Evolutionary conservation across 2,329 filamentous ascomycete genomes (phyloP), one percentile per base, ranked within the genome.

Genomic region (Cordyceps farinosa): DNA sequence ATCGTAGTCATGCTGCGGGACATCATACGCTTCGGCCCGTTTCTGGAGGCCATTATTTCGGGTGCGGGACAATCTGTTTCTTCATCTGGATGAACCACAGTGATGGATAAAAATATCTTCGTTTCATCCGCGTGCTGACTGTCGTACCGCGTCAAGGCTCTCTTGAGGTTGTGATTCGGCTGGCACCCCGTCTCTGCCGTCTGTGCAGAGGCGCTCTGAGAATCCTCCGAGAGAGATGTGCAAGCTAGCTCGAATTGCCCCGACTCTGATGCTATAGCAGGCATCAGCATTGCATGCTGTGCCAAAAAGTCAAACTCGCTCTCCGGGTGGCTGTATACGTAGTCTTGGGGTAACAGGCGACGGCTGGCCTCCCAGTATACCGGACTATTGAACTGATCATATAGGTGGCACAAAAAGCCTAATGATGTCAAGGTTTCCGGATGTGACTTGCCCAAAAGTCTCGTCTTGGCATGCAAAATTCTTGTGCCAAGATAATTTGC

Each of bases 61-160:
- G 52, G 13, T 7, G 36, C 36, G 13, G 22, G 34, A 40, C 48
- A 32, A n/a, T 6, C 13, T 11, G 32, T 29, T 51, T 34, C 29
- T 11, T 42, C 34, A 17, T 17, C 32, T 27, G 51, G 34, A 9
- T 22, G 51, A 15, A 9, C 8, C 22, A 53, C 51, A 8, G 51
- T 17, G 5, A 29, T 13, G 34, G 51, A 22, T 27, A 53, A 9
- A 17, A 40, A 53, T 10, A n/a, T 15, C 52, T 47, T 36, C 29
- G 22, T 27, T 44, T 17, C 40, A 9, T 9, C 40, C 40, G 40
- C n/a, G n/a, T n/a, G 53, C 38, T 44, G 38, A 7, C 11, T 47
- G 36, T 57, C 40, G 15, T 57, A 57, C n/a, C 40, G 54, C 29
- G 29, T 47, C 54, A 57, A 27, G 38, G 54, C 32, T 47, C 40